Evolutionary conservation across 352 stramenopile species (phyloP).

Genomic region (Phytophthora brassicae): DNA sequence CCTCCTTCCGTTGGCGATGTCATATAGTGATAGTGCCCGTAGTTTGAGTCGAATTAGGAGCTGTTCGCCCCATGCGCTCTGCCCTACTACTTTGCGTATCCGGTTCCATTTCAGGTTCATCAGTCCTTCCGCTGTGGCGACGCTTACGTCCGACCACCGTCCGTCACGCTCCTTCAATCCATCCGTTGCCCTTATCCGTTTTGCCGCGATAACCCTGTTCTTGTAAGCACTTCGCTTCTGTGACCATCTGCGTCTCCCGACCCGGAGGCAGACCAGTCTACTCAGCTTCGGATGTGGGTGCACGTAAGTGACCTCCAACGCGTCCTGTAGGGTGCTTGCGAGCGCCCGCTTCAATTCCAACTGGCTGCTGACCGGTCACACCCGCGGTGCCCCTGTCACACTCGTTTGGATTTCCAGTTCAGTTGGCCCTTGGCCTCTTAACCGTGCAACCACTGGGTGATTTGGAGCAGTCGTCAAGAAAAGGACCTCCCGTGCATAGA

Average conservation of each 20-base stretch:
- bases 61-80: neutral
- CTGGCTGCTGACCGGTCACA: no score
- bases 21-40: neutral
- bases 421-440: no score
- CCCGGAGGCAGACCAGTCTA: no score
- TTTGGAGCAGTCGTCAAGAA: no score
- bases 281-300: no score
- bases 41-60: neutral
- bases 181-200: neutral
- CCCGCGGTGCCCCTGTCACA: no score
- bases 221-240: neutral
- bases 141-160: neutral
- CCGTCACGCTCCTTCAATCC: neutral
- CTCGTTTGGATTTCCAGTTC: no score
- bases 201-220: neutral
- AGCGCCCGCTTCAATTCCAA: no score
- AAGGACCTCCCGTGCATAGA: no score
- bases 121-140: neutral
- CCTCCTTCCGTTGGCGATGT: neutral
- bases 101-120: neutral
- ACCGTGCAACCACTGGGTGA: no score
- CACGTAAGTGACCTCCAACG: no score
- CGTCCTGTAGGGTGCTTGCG: no score
- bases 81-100: neutral
- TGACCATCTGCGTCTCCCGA: neutral